Base-by-base conservation (phyloP, 1,284 basidiomycete species). In the Pseudozyma hubeiensis region DNA sequence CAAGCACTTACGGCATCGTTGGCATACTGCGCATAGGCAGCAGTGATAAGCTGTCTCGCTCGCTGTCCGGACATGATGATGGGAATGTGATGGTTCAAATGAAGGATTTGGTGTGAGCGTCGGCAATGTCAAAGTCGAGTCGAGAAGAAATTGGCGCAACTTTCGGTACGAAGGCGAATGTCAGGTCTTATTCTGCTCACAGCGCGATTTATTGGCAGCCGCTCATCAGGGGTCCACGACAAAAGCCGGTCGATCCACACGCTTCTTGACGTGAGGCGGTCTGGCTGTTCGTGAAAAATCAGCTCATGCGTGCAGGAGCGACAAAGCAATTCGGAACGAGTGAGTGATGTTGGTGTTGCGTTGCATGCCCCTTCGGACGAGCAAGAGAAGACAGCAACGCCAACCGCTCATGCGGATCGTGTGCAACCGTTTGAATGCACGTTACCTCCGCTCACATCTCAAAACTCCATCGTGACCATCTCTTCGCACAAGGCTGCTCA, bases 11-110 rank as follows among this genome's bases (percentile, higher is more conserved):
- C 73, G 16, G 69, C 64, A 61, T 75, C 68, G 56, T 68, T 75
- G 24, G 68, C 64, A 29, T 62, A 75, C 64, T 75, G 73, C 64
- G 73, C 67, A 52, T 67, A 75, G 52, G 73, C 62, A 67, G 68
- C 61, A 14, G 64, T 67, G 52, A 75, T 65, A 31, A 71, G 64
- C 64, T 75, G 68, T 67, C 66, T 56, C 41, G 73, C 60, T 62
- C 64, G 60, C 57, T 71, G 68, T 50, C 61, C 68, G 2, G 68
- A 64, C 73, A 75, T 75, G 47, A 24, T 64, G 14, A 35, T 39
- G 35, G 34, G 13, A 14, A 33, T 43, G 31, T 64, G 40, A n/a
- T 48, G 57, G 30, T 56, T 46, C 40, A 19, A 35, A 39, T 29
- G 33, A 40, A 29, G 17, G 33, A 29, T 24, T 14, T 13, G 37